A percentile compares a stretch with the other conserved stretches of the same genome.
Evolutionary conservation across 768 basidiomycete genomes (phyloP).

Genomic region (Agaricus blazei): DNA sequence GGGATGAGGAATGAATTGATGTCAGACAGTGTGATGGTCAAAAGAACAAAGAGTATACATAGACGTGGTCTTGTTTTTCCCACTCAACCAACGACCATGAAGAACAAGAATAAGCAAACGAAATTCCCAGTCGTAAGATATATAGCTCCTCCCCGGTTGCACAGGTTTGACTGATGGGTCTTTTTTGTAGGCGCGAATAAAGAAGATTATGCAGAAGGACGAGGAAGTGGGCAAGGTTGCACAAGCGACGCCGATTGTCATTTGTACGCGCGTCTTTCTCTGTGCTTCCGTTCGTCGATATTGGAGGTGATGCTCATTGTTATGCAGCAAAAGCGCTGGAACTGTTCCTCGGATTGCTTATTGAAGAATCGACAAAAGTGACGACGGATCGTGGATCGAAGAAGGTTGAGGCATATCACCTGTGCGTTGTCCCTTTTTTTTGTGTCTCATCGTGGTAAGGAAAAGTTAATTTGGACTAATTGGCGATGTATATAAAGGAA

Average conservation of each 20-base stretch:
- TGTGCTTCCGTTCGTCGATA: too few species aligned
- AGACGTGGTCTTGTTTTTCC: too few species aligned
- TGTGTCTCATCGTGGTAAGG: background rate
- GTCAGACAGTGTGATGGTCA: too few species aligned
- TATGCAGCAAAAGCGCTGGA: conserved; percentile 86
- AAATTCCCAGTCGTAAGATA: conserved; percentile 82
- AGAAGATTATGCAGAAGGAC: conserved; percentile 99
- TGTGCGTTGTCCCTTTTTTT: conserved; percentile 54
- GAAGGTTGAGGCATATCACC: conserved; percentile 88
- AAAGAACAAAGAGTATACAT: too few species aligned
- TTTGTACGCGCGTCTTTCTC: conserved; percentile 58
- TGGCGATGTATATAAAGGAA: conserved; percentile 48
- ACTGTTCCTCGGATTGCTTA: conserved; percentile 80
- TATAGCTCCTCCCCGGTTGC: background rate
- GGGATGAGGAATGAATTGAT: too few species aligned
- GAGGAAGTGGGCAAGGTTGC: conserved; percentile 99
- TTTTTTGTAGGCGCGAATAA: conserved; percentile 79
- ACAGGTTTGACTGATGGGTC: background rate
- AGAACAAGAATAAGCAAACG: conserved; percentile 88
- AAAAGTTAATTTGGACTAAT: too few species aligned
- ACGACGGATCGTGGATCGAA: conserved; percentile 74
- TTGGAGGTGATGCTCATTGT: background rate
- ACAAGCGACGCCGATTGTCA: conserved; percentile 92
- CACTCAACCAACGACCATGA: conserved; percentile 40
- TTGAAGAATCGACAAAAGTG: conserved; percentile 79